These are phyloP conservation scores for Ampelomyces quisqualis DNA, from an alignment of 2,329 filamentous ascomycete genomes.

Conservation along the genomic window DNA sequence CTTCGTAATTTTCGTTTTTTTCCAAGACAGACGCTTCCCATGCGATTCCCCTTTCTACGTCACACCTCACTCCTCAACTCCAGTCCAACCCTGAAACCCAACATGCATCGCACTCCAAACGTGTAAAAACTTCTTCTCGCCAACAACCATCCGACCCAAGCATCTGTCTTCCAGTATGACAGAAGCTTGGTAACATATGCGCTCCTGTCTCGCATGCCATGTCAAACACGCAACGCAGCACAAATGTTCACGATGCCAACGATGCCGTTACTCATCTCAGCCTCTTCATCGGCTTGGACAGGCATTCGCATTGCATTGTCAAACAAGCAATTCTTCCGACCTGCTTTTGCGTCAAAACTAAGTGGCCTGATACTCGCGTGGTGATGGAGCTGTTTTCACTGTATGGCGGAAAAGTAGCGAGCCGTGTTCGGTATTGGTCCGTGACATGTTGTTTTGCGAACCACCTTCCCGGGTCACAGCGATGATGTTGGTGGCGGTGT, in stretches of 20 bases:
- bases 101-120: background rate
- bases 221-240: no score
- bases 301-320: no score
- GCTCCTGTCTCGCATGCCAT: no score
- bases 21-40: background rate
- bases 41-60: background rate
- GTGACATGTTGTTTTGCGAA: background rate
- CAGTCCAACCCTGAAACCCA: slow-evolving; percentile 7
- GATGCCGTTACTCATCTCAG: no score
- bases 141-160: background rate
- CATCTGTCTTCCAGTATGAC: slow-evolving; percentile 6
- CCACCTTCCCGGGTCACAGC: no score
- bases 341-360: slow-evolving; percentile 18
- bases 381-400: background rate
- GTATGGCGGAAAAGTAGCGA: background rate
- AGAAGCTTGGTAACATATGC: slow-evolving; percentile 12
- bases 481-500: no score
- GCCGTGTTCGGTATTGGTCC: background rate
- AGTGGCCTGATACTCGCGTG: slow-evolving; percentile 26
- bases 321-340: background rate
- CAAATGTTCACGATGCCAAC: no score
- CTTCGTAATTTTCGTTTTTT: background rate
- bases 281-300: no score
- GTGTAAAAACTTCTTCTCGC: background rate
- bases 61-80: background rate